Base-by-base conservation (phyloP, 2,329 filamentous ascomycete species). In the Coniochaeta hoffmannii region DNA sequence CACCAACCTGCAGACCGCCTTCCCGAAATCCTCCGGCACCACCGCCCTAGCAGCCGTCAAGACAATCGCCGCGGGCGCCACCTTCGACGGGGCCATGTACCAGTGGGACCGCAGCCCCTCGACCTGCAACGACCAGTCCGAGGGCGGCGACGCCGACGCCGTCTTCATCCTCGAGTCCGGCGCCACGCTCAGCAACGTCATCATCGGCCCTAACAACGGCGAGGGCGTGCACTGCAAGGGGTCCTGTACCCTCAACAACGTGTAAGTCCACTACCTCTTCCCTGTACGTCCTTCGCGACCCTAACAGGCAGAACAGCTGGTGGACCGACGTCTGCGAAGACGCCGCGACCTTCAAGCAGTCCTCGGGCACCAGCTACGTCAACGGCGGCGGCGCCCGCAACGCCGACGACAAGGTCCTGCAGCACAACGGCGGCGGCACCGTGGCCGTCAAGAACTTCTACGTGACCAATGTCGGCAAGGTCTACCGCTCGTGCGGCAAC, bases 91-190 rank as follows among this genome's bases (percentile, higher is more conserved):
- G 49, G 71, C 68, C 15, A 76, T 78, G 74, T 31, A 55, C 26
- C 61, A 64, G 28, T 65, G 61, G 61, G 62, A 65, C 56, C 61
- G 63, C 17, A 60, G 15, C 26, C 63, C 63, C 0, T 63, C 62
- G n/a, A 65, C 63, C 15, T 64, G 62, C 59, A 57, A 49, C 17
- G 54, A 52, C 1, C 62, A 64, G 31, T 26, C 55, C 12, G 66
- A 63, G 35, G 60, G 60, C 32, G 66, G 65, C 17, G 65, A 67
- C 17, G 56, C 58, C 26, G 66, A 75, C 59, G 75, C 77, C 28
- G 75, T 80, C 58, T 81, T 81, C 71, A 68, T 76, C 55, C 66
- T 81, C 53, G 69, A 74, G 63, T 68, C 74, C 46, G 77, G 77
- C 36, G 77, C 71, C n/a, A 76, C 71, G 22, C 67, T 80, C 17